Evolutionary conservation across 2,329 filamentous ascomycete species (phyloP).

Genomic region (Aspergillus pseudoterreus): DNA sequence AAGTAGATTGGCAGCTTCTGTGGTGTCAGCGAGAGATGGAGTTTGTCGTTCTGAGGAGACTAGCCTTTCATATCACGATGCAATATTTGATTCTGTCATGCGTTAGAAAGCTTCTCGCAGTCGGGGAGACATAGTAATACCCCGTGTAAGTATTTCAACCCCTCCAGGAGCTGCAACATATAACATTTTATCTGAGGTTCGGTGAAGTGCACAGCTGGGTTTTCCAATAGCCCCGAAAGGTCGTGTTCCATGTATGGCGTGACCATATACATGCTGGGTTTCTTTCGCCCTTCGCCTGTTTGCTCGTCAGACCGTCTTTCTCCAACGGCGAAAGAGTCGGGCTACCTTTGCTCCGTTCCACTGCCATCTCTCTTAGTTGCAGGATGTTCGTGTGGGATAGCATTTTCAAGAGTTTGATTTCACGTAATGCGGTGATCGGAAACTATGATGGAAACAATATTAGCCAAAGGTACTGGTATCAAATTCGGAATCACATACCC

Average conservation of each 20-base stretch:
- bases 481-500: conserved; percentile 50
- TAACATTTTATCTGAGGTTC: conserved; percentile 97
- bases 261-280: conserved; percentile 91
- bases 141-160: conserved; percentile 84
- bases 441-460: conserved; percentile 52
- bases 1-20: conserved; percentile 78
- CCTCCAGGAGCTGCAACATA: conserved; percentile 86
- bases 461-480: not conserved
- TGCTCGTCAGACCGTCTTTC: conserved; percentile 14
- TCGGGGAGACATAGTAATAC: conserved; percentile 28
- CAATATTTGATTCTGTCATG: conserved; percentile 65
- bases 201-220: conserved; percentile 81
- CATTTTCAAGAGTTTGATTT: conserved; percentile 96
- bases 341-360: conserved; percentile 67
- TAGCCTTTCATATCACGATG: conserved; percentile 90
- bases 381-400: conserved; percentile 88
- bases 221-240: conserved; percentile 93
- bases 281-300: conserved; percentile 70
- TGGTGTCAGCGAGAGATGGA: conserved; percentile 4
- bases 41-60: conserved; percentile 3
- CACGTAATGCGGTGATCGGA: conserved; percentile 94
- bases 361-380: conserved; percentile 89
- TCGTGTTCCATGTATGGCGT: conserved; percentile 99
- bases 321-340: not conserved
- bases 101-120: conserved; percentile 10